Evolutionary conservation across 495 filamentous ascomycete species (phyloP).

Genomic region (Penicillium canariense): DNA sequence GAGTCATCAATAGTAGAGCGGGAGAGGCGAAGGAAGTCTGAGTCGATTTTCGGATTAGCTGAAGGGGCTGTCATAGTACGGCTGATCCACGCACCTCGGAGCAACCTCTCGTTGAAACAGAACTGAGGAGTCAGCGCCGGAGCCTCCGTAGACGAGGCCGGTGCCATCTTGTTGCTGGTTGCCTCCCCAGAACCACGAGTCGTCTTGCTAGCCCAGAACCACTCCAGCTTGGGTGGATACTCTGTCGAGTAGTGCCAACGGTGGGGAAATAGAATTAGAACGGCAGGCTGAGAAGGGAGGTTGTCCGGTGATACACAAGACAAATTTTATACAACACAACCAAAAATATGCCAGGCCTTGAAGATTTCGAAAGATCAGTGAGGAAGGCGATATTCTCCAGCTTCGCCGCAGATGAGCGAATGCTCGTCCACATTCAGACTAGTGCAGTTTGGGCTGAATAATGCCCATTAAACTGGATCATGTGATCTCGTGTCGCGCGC

Average conservation of each 20-base stretch:
- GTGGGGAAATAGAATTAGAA: background rate
- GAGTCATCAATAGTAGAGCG: constrained; percentile 85
- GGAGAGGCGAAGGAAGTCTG: constrained; percentile 93
- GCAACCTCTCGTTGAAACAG: constrained; percentile 82
- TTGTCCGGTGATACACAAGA: background rate
- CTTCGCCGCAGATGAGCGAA: constrained; percentile 2
- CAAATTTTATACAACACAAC: background rate
- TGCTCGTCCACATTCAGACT: constrained; percentile 12
- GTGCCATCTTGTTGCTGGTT: constrained; percentile 54
- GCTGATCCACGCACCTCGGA: constrained; percentile 64
- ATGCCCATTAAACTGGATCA: constrained; percentile 10
- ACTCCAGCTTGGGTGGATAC: constrained; percentile 38
- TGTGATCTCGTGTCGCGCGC: constrained; percentile 26
- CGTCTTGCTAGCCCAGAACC: constrained; percentile 39
- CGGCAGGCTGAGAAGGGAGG: background rate
- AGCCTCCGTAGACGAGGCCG: constrained; percentile 48
- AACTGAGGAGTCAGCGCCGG: constrained; percentile 81
- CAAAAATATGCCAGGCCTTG: background rate
- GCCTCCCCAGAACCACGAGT: constrained; percentile 19
- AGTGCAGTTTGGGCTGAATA: constrained; percentile 9
- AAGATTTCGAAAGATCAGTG: background rate
- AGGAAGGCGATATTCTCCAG: background rate
- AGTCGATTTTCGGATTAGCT: constrained; percentile 9
- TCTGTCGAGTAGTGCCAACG: background rate
- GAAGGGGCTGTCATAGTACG: background rate